Evolutionary conservation across 164 flowering plant species (phyloP), one percentile per base, ranked within the genome.

Genomic region (Umbilicus rupestris): DNA sequence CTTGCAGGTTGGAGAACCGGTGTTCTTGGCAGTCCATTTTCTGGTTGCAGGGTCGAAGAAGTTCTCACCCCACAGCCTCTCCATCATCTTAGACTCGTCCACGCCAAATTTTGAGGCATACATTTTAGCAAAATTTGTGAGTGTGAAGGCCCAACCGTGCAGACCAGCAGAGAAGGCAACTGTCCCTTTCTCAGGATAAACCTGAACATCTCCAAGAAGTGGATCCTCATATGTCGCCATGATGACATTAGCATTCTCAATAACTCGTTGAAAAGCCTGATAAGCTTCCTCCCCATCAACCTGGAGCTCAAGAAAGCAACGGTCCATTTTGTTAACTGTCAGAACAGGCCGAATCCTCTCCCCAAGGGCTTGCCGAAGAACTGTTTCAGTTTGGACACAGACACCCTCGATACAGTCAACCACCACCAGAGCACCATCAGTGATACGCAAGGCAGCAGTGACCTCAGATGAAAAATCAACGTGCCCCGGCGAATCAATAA

Each of bases 221-320:
- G 59, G 59, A 52, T 52, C 59, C 59, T 52, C 59, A 16, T 24
- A 52, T 15, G 31, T 52, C 1, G n/a, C n/a, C n/a, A n/a, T n/a
- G n/a, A n/a, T n/a, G 59, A 52, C 59, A 52, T 52, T 52, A 24
- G 59, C 59, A 52, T 52, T 52, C 59, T 52, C 59, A 26, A 52
- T 52, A 8, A 52, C 59, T 26, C 59, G 9, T 6, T 52, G 59
- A 6, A 26, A 52, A 12, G 59, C 26, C 59, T 52, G 31, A 12
- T 52, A 52, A 11, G 59, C 59, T n/a, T 52, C 31, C 31, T 52
- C 59, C 15, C 31, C 59, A 7, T 52, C 59, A 26, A 52, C 59
- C 31, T 52, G 59, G 14, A 52, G 59, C 59, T 52, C 59, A 26
- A 52, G 31, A 31, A 52, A 52, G 59, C 59, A 52, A 1, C 16